Conservation (phyloP, 208 protist species). For the Wallacemonas rigidus region DNA sequence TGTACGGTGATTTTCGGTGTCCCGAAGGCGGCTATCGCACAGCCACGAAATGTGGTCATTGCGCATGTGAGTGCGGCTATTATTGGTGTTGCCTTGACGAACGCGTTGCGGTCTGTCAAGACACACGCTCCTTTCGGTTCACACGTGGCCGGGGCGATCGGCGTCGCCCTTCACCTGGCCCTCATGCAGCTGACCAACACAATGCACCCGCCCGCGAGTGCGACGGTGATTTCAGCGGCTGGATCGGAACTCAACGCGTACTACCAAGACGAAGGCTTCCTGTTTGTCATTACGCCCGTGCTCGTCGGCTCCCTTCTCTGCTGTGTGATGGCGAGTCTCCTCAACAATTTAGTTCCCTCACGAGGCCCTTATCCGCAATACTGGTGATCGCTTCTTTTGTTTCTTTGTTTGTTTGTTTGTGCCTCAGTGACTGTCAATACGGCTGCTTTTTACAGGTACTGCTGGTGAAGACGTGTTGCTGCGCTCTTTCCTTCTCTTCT, state of each 20-base stretch:
- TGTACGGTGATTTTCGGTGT: conserved; percentile 54
- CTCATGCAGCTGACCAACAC: conserved; percentile 70
- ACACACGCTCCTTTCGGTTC: conserved; percentile 44
- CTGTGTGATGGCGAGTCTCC: conserved; percentile 46
- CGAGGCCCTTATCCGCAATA: conserved; percentile 71
- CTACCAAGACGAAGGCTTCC: conserved; percentile 62
- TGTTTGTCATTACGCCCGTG: conserved; percentile 61
- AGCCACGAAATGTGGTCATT: conserved; percentile 58
- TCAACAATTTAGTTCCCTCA: conserved; percentile 58
- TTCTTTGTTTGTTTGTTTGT: neutral
- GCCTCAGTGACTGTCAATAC: neutral
- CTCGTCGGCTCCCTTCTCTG: conserved; percentile 45
- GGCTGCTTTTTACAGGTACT: too few relatives aligned
- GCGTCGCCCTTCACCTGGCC: conserved; percentile 54
- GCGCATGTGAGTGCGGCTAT: conserved; percentile 67
- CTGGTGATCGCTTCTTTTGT: conserved; percentile 31
- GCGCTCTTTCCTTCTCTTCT: neutral
- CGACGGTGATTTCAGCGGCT: conserved; percentile 61
- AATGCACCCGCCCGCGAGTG: conserved; percentile 64
- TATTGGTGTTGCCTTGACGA: conserved; percentile 46
- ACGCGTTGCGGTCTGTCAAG: conserved; percentile 49
- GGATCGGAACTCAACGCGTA: conserved; percentile 43
- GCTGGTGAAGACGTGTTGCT: neutral
- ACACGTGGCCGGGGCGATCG: conserved; percentile 58
- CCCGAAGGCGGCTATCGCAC: conserved; percentile 53